phyloP scores from a whole-genome alignment of 306 rosid genomes.

The Gynostemma pentaphyllum region DNA sequence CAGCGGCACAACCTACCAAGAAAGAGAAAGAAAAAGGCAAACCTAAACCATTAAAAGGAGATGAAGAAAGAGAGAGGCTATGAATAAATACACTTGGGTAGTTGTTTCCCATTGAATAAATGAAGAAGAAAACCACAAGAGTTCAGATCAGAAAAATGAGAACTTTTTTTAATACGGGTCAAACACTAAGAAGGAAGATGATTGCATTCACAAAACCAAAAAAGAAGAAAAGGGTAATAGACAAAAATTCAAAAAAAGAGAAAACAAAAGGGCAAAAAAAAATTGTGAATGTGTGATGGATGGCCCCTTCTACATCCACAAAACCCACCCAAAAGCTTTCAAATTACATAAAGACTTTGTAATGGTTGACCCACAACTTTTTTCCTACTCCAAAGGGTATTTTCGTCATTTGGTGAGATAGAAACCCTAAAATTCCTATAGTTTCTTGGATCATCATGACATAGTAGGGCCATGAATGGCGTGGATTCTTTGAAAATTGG shows the following conservation, averaged over 20 bases:
- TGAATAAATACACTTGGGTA: slow-evolving; percentile 5
- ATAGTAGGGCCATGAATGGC: slow-evolving; percentile 1
- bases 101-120: slow-evolving; percentile 2
- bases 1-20: slow-evolving; percentile 16
- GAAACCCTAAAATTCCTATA: neutral
- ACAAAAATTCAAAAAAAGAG: neutral
- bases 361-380: slow-evolving; percentile 8
- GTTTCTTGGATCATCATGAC: neutral
- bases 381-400: slow-evolving; percentile 12
- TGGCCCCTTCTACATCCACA: neutral
- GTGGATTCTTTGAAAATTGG: slow-evolving; percentile 8
- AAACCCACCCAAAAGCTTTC: neutral
- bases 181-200: neutral
- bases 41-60: slow-evolving; percentile 15
- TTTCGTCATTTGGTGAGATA: neutral
- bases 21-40: slow-evolving; percentile 8
- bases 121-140: slow-evolving; percentile 3
- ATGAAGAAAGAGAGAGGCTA: slow-evolving; percentile 5
- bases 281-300: too few species aligned
- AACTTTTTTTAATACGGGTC: neutral
- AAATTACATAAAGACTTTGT: slow-evolving; percentile 5
- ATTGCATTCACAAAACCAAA: neutral
- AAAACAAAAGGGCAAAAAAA: neutral
- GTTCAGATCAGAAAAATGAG: neutral
- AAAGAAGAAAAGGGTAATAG: neutral